Percentiles rank a stretch among this genome's conserved stretches.
These are phyloP conservation scores for Castanea mollissima DNA, from an alignment of 306 rosid species.

Conservation along the genomic window DNA sequence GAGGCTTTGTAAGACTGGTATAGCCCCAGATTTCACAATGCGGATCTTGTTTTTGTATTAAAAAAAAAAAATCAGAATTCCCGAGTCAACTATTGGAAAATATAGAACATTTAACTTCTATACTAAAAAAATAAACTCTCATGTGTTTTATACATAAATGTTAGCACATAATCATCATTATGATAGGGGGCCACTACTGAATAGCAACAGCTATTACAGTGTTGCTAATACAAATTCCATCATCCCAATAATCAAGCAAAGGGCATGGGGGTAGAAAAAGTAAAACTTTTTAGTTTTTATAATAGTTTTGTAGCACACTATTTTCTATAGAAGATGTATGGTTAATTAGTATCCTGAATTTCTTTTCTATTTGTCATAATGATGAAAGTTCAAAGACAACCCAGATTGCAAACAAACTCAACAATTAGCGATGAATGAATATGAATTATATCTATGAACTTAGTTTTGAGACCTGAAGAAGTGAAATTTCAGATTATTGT, in stretches of 20 bases:
- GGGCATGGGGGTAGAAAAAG: conserved; percentile 24
- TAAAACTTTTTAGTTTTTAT: conserved; percentile 9
- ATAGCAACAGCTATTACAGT: conserved; percentile 30
- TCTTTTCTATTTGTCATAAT: neutral
- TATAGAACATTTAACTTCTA: conserved; percentile 18
- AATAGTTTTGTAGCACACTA: neutral
- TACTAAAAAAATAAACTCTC: conserved; percentile 25
- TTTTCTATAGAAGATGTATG: neutral
- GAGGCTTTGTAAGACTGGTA: conserved; percentile 51
- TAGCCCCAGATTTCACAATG: conserved; percentile 55
- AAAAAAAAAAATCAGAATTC: neutral
- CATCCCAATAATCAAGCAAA: conserved; percentile 33
- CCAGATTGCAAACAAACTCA: neutral
- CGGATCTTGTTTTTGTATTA: conserved; percentile 59
- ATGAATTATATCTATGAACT: neutral
- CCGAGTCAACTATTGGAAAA: conserved; percentile 4
- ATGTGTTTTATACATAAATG: conserved; percentile 22
- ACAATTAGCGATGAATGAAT: neutral
- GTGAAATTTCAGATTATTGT: neutral
- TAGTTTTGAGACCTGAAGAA: neutral
- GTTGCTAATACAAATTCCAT: neutral
- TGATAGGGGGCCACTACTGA: conserved; percentile 16
- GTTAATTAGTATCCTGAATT: neutral
- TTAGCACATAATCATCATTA: conserved; percentile 30
- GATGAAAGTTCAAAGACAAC: neutral